A percentile compares a stretch with the other conserved stretches of the same genome.
phyloP scores from a whole-genome alignment of 2,329 filamentous ascomycete genomes.

The Alternaria longipes region DNA sequence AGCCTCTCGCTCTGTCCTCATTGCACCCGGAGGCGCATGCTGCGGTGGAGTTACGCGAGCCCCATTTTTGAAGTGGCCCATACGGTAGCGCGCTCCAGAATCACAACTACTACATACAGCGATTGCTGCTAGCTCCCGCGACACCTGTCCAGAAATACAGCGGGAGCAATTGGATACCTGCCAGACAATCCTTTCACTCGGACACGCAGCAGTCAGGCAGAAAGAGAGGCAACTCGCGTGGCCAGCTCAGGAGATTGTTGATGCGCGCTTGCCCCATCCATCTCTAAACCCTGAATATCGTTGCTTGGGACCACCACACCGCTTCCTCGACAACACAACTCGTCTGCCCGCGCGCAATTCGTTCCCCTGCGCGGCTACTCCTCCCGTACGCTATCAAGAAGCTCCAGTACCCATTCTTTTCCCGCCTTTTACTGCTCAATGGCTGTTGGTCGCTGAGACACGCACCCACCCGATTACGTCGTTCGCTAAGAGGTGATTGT shows the following conservation, averaged over 20 bases:
- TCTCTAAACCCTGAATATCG: slow-evolving; percentile 36
- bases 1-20: background rate
- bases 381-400: slow-evolving; percentile 5
- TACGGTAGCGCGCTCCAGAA: slow-evolving; percentile 30
- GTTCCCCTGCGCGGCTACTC: slow-evolving; percentile 28
- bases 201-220: background rate
- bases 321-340: slow-evolving; percentile 41
- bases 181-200: background rate
- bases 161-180: slow-evolving; percentile 7
- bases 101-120: slow-evolving; percentile 17
- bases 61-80: slow-evolving; percentile 20
- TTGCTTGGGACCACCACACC: slow-evolving; percentile 38
- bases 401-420: slow-evolving; percentile 24
- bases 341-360: slow-evolving; percentile 22
- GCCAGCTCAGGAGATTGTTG: slow-evolving; percentile 14
- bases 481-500: slow-evolving; percentile 20
- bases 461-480: slow-evolving; percentile 19
- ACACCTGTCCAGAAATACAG: slow-evolving; percentile 34
- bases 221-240: background rate
- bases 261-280: slow-evolving; percentile 39
- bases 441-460: slow-evolving; percentile 31
- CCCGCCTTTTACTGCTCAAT: slow-evolving; percentile 29
- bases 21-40: background rate
- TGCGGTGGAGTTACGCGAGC: slow-evolving; percentile 26
- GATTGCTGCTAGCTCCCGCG: slow-evolving; percentile 29